Evolutionary conservation across 768 basidiomycete genomes (phyloP), one percentile per base, ranked within the genome.

Genomic region (Amanita polypyramis): DNA sequence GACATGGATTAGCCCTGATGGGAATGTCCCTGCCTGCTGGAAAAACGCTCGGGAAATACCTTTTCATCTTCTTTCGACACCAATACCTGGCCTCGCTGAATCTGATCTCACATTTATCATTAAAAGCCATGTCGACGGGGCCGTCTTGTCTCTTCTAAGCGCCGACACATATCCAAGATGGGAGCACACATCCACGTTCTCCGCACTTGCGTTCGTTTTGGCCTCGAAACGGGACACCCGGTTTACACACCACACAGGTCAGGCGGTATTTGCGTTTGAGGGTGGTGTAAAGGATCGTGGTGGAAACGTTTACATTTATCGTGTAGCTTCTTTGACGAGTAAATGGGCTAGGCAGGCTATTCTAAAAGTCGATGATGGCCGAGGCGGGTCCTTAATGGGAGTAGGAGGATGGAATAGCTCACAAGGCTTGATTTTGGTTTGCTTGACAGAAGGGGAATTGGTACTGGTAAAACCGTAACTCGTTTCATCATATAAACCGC

Each of bases 131-230:
- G 67, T 92, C 37, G 88, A 93, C 57, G 87, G 87, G 2, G 68
- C 76, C 1, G 66, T 82, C 35, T 83, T 81, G 62, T 58, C 70
- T 5, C 64, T 85, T 23, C 60, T 19, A n/a, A 23, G n/a, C 20
- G 19, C 17, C 11, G 23, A 23, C 1, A 25, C 65, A 37, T 56
- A 64, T 0, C 60, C 63, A 54, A 51, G 50, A 25, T 95, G 88
- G 92, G 70, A 57, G 43, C 95, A 99, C 61, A 65, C 66, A 3
- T 72, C 79, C n/a, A 97, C 95, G 0, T 93, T 79, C 62, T 81
- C 86, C 15, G 95, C 93, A 0, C 74, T 99, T 20, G 77, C 91
- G 0, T 99, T 97, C 60, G 95, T 99, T 34, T 71, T 99, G 43
- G 91, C 91, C 7, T 91, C 89, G 10, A 97, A 97, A 60, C 81